Evolutionary conservation across 164 flowering plant genomes (phyloP).

Genomic region (Dillenia turbinata): DNA sequence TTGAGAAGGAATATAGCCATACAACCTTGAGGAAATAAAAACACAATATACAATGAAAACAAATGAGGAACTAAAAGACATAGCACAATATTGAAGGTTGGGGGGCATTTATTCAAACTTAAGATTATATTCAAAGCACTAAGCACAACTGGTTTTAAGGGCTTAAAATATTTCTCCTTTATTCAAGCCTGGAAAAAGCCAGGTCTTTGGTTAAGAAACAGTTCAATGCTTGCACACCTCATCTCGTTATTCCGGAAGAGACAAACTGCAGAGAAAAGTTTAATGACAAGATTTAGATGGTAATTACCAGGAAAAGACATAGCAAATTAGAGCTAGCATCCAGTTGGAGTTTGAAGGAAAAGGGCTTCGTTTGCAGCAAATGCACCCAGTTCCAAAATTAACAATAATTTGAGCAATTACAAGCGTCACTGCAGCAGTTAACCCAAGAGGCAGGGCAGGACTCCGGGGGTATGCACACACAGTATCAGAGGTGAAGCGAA

Average conservation of each 20-base stretch:
- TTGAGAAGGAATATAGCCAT: no score
- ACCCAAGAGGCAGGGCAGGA: conserved; percentile 79
- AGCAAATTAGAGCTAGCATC: conserved; percentile 65
- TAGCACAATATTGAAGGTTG: no score
- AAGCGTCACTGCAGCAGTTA: conserved; percentile 62
- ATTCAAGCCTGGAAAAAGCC: no score
- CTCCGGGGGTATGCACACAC: conserved; percentile 70
- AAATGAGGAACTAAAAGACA: no score
- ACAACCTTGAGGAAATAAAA: no score
- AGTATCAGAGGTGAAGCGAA: conserved; percentile 25
- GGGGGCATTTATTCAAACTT: no score
- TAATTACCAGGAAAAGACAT: conserved; percentile 77
- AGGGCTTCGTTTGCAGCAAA: conserved; percentile 64
- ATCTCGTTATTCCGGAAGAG: background rate
- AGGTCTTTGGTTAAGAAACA: no score
- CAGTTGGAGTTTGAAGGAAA: conserved; percentile 50
- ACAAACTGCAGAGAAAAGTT: background rate
- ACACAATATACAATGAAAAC: no score
- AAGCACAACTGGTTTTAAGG: no score
- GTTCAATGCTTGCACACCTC: no score
- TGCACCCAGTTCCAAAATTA: conserved; percentile 67
- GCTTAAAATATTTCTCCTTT: no score
- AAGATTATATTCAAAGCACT: no score
- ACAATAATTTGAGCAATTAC: conserved; percentile 65
- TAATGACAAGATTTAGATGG: background rate